Percentiles rank a stretch among this genome's conserved stretches.
Evolutionary conservation across 1,284 basidiomycete genomes (phyloP).

Genomic region (Puccinia coronata): DNA sequence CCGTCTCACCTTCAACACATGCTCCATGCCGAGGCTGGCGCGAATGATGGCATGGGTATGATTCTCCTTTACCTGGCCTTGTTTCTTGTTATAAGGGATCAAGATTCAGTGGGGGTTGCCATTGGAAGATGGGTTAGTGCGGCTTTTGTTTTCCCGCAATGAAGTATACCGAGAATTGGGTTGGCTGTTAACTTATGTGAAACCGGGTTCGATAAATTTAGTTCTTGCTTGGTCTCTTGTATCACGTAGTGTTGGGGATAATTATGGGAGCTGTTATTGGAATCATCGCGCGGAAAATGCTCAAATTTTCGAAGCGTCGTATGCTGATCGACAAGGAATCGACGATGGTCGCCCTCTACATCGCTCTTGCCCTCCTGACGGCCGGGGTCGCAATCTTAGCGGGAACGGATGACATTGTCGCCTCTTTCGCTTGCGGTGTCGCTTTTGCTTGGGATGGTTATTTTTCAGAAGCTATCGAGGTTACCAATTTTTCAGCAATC

Average conservation of each 20-base stretch:
- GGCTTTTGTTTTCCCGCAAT: background rate
- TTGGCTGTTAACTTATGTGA: slow-evolving; percentile 58
- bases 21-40: slow-evolving; percentile 83
- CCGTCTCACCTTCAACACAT: slow-evolving; percentile 91
- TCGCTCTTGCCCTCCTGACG: slow-evolving; percentile 75
- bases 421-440: slow-evolving; percentile 90
- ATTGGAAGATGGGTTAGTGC: slow-evolving; percentile 55
- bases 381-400: slow-evolving; percentile 80
- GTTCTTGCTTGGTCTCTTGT: slow-evolving; percentile 62
- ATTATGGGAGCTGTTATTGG: slow-evolving; percentile 79
- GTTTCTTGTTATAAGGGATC: slow-evolving; percentile 76
- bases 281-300: slow-evolving; percentile 81
- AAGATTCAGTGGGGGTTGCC: slow-evolving; percentile 69
- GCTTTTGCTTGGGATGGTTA: slow-evolving; percentile 89
- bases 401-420: slow-evolving; percentile 92
- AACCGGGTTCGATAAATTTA: slow-evolving; percentile 7
- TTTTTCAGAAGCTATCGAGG: slow-evolving; percentile 94
- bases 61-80: slow-evolving; percentile 92
- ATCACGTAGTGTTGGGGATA: slow-evolving; percentile 79
- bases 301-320: slow-evolving; percentile 88
- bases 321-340: slow-evolving; percentile 94
- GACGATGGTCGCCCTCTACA: slow-evolving; percentile 76
- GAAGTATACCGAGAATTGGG: too few species aligned
- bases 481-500: slow-evolving; percentile 91
- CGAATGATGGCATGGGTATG: slow-evolving; percentile 74